These are phyloP conservation scores for Trichoderma citrinoviride DNA, from an alignment of 2,329 filamentous ascomycete species.

Conservation along the genomic window DNA sequence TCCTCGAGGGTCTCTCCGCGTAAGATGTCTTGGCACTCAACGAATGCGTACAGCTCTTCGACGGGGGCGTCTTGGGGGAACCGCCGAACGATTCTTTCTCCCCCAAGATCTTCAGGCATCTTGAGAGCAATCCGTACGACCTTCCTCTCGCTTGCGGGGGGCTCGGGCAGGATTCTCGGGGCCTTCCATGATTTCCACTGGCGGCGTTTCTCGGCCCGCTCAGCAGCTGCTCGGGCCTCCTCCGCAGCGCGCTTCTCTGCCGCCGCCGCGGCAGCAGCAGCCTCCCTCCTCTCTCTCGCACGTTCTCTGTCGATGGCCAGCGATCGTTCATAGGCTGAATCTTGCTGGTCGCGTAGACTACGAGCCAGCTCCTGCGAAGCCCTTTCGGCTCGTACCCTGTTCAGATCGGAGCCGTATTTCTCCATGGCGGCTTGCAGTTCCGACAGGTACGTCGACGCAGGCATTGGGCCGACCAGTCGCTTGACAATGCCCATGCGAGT, in stretches of 20 bases:
- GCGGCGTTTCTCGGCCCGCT: slow-evolving; percentile 44
- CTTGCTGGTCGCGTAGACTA: slow-evolving; percentile 80
- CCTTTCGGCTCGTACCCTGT: slow-evolving; percentile 70
- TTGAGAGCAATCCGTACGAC: slow-evolving; percentile 69
- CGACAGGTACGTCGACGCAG: slow-evolving; percentile 67
- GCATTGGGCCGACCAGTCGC: slow-evolving; percentile 69
- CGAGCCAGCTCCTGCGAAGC: slow-evolving; percentile 79
- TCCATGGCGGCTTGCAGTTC: slow-evolving; percentile 72
- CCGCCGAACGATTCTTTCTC: slow-evolving; percentile 71
- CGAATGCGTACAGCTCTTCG: slow-evolving; percentile 93
- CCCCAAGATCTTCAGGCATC: slow-evolving; percentile 58
- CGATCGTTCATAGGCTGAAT: slow-evolving; percentile 89
- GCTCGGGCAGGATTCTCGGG: slow-evolving; percentile 65
- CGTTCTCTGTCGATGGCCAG: slow-evolving; percentile 85
- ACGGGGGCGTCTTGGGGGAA: slow-evolving; percentile 69
- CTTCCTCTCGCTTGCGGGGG: slow-evolving; percentile 59
- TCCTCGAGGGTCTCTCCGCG: slow-evolving; percentile 38
- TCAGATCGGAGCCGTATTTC: slow-evolving; percentile 73
- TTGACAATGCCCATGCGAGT: slow-evolving; percentile 89
- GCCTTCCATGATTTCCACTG: slow-evolving; percentile 84
- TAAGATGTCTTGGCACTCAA: slow-evolving; percentile 79
- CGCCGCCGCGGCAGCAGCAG: slow-evolving; percentile 66
- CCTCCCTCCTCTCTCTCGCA: slow-evolving; percentile 71
- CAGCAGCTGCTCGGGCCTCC: slow-evolving; percentile 59
- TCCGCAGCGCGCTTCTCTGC: slow-evolving; percentile 61